These are phyloP conservation scores for Lactarius sanguifluus DNA, from an alignment of 768 basidiomycete genomes.

Conservation along the genomic window DNA sequence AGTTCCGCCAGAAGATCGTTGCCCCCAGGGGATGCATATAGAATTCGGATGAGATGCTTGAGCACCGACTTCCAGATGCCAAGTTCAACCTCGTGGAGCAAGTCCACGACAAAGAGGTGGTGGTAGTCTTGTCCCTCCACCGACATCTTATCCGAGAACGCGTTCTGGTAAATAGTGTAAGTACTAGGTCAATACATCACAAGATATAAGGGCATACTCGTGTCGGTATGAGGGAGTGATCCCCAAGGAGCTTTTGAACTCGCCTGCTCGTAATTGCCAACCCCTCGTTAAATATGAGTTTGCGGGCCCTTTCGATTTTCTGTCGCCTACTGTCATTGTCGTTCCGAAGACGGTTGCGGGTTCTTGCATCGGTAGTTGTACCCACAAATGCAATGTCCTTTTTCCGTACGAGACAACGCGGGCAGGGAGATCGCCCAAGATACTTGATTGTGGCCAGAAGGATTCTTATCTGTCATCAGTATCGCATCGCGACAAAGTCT, in stretches of 20 bases:
- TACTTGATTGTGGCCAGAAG: conserved; percentile 28
- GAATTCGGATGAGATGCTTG: conserved; percentile 40
- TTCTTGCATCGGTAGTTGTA: too few relatives aligned
- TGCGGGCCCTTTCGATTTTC: too few relatives aligned
- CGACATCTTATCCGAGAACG: not conserved
- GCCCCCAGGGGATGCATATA: conserved; percentile 31
- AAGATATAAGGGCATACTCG: too few relatives aligned
- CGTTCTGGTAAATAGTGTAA: not conserved
- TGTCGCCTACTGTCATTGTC: too few relatives aligned
- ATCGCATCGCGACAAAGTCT: not conserved
- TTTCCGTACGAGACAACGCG: not conserved
- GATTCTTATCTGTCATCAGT: conserved; percentile 29
- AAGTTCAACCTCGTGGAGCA: conserved; percentile 45
- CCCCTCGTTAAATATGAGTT: too few relatives aligned
- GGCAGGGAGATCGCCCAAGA: not conserved
- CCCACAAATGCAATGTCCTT: not conserved
- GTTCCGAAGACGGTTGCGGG: too few relatives aligned
- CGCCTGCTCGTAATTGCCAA: too few relatives aligned
- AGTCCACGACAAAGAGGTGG: conserved; percentile 36
- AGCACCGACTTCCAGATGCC: conserved; percentile 42
- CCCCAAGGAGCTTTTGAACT: not conserved
- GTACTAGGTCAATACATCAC: too few relatives aligned
- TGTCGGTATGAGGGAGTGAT: too few relatives aligned
- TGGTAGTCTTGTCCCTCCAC: conserved; percentile 16
- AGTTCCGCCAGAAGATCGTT: not conserved